phyloP scores from a whole-genome alignment of 495 filamentous ascomycete genomes.

The Aspergillus taichungensis region DNA sequence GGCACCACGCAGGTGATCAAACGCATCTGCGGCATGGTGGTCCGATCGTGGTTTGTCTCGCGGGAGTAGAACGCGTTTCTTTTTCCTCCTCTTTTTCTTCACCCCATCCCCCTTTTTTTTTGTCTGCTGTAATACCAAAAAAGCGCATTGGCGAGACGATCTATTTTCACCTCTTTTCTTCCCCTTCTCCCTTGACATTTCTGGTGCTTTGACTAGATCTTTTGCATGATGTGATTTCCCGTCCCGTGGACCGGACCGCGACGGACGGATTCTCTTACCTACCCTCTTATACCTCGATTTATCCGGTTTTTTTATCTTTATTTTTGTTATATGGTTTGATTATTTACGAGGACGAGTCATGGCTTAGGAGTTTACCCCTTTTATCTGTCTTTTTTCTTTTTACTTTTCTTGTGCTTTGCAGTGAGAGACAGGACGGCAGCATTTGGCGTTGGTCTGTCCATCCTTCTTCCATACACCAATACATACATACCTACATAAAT shows the following conservation, averaged over 20 bases:
- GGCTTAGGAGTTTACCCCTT: constrained; percentile 10
- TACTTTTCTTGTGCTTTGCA: constrained; percentile 1
- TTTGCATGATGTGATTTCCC: neutral
- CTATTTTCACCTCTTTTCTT: neutral
- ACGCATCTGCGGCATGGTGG: constrained; percentile 64
- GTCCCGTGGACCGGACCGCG: neutral
- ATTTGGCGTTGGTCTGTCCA: constrained; percentile 8
- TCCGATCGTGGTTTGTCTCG: constrained; percentile 45
- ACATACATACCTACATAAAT: no score
- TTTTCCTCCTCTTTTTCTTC: constrained; percentile 2
- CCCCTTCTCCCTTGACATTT: neutral
- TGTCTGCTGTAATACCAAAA: constrained; percentile 18
- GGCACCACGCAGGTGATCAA: constrained; percentile 77
- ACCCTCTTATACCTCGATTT: constrained; percentile 1
- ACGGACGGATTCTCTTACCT: neutral
- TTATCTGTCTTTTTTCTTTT: neutral
- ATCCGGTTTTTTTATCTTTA: neutral
- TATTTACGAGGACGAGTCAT: constrained; percentile 7
- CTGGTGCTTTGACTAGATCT: constrained; percentile 13
- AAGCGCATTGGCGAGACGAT: constrained; percentile 8
- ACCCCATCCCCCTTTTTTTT: constrained; percentile 7
- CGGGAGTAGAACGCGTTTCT: no score
- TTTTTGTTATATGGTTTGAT: neutral
- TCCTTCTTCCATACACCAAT: no score
- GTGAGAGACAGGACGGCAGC: constrained; percentile 6